Evolutionary conservation across 805 yeast genomes (phyloP).

Genomic region (Tetrapisispora namnaoensis): DNA sequence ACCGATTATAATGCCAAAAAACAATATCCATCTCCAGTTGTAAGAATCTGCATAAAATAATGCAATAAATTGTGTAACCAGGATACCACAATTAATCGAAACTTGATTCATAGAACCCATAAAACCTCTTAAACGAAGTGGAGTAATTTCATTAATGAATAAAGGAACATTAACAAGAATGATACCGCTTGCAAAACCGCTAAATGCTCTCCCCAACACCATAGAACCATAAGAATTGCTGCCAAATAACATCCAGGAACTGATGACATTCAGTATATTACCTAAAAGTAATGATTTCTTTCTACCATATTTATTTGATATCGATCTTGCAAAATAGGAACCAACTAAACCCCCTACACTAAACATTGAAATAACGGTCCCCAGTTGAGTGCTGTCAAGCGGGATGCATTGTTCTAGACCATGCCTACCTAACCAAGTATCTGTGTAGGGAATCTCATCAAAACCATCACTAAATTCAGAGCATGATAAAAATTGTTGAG

Average conservation of each 20-base stretch:
- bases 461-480: conserved; percentile 12
- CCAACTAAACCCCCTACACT: conserved; percentile 79
- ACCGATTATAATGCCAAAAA: conserved; percentile 52
- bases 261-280: conserved; percentile 43
- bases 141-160: conserved; percentile 71
- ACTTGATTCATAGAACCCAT: conserved; percentile 89
- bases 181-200: conserved; percentile 83
- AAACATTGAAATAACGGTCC: conserved; percentile 67
- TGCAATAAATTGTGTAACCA: conserved; percentile 69
- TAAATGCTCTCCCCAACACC: conserved; percentile 58
- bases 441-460: conserved; percentile 12
- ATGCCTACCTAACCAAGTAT: conserved; percentile 18
- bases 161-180: conserved; percentile 81
- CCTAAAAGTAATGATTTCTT: conserved; percentile 43
- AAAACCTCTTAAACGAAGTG: conserved; percentile 55
- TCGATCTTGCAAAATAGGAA: conserved; percentile 54
- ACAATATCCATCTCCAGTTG: conserved; percentile 65
- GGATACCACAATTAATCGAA: conserved; percentile 74
- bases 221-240: conserved; percentile 37
- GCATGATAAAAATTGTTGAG: conserved; percentile 63
- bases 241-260: conserved; percentile 51
- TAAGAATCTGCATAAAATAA: conserved; percentile 51
- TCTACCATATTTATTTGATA: conserved; percentile 63
- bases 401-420: conserved; percentile 46
- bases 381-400: conserved; percentile 48